phyloP scores from a whole-genome alignment of 177 flowering plant species.

The Vitis hybrid region DNA sequence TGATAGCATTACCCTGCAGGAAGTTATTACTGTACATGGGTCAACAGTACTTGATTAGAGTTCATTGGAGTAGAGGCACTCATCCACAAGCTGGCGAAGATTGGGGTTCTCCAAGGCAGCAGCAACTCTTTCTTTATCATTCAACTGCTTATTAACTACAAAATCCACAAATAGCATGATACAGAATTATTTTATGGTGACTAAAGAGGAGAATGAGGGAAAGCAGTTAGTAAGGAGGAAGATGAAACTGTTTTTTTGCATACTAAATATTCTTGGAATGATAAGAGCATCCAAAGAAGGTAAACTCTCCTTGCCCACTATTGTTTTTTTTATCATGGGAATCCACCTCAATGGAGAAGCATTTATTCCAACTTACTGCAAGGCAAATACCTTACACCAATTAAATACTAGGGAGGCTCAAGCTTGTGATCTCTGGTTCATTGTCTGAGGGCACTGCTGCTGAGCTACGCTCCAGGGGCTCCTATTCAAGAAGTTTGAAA shows the following conservation, averaged over 20 bases:
- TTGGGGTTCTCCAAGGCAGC: conserved; percentile 94
- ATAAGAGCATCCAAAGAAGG: background rate
- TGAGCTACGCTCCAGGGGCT: too few species aligned
- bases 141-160: conserved; percentile 87
- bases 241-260: background rate
- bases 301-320: background rate
- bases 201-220: background rate
- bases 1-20: too few species aligned
- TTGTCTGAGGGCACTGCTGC: too few species aligned
- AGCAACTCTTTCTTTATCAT: conserved; percentile 90
- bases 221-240: background rate
- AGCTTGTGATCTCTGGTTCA: too few species aligned
- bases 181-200: background rate
- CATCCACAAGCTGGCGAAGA: conserved; percentile 92
- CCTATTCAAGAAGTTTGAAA: background rate
- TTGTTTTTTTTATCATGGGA: too few species aligned
- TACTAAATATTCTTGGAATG: background rate
- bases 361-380: too few species aligned
- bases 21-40: background rate
- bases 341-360: too few species aligned
- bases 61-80: conserved; percentile 78
- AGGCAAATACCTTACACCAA: too few species aligned
- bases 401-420: too few species aligned
- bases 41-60: conserved; percentile 34
- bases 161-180: background rate